Evolutionary conservation across 1,284 basidiomycete species (phyloP).

Genomic region (Irpex sp.): DNA sequence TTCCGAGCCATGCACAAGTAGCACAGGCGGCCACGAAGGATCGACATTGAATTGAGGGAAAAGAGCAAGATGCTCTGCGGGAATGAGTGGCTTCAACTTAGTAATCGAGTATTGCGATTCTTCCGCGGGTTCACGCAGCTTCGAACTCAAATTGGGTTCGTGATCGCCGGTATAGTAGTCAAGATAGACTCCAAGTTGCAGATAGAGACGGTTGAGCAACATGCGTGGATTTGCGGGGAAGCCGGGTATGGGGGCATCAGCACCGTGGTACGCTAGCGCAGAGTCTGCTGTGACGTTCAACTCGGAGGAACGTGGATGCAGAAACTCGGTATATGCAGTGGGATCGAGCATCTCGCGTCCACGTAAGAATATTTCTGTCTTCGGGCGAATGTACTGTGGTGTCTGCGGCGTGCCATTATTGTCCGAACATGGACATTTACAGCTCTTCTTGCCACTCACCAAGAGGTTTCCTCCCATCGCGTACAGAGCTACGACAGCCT

Average conservation of each 20-base stretch:
- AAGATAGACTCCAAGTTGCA: conserved; percentile 51
- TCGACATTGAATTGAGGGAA: conserved; percentile 49
- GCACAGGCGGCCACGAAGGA: conserved; percentile 44
- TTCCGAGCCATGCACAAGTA: conserved; percentile 48
- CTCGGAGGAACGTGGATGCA: conserved; percentile 26
- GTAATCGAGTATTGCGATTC: not conserved
- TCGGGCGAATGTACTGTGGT: conserved; percentile 34
- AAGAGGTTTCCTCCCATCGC: conserved; percentile 58
- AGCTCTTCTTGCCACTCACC: conserved; percentile 24
- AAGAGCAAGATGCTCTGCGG: conserved; percentile 31
- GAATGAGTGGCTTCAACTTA: conserved; percentile 24
- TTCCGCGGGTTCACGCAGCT: conserved; percentile 25
- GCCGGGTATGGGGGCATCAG: conserved; percentile 41
- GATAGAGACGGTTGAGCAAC: conserved; percentile 50
- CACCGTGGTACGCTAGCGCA: conserved; percentile 41
- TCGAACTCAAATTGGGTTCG: conserved; percentile 44
- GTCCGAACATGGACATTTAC: too few species aligned
- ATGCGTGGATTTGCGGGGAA: conserved; percentile 58
- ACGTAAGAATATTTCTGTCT: conserved; percentile 33
- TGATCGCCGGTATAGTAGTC: conserved; percentile 59
- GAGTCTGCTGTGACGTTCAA: conserved; percentile 37
- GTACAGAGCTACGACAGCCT: conserved; percentile 51
- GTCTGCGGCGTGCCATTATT: conserved; percentile 17
- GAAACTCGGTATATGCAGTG: conserved; percentile 21
- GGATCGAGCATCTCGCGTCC: conserved; percentile 36